Conservation (phyloP, 164 flowering plant genomes). For the Saururus chinensis region DNA sequence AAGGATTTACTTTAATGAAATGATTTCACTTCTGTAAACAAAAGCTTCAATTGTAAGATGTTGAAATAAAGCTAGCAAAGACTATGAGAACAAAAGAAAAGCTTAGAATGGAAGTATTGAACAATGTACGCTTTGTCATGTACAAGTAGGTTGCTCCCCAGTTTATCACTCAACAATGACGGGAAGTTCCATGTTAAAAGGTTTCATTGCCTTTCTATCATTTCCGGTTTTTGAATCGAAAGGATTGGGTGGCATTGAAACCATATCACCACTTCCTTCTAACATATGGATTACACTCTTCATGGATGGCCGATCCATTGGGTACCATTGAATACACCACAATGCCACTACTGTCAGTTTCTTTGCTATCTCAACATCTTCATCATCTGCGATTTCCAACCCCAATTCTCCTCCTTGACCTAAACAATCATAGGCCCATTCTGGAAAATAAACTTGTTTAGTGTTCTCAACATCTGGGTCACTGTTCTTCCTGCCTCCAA, state of each 20-base stretch:
- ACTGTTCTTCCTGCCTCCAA: not conserved
- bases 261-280: not conserved
- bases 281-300: conserved; percentile 12
- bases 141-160: not conserved
- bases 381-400: not conserved
- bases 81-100: too few relatives aligned
- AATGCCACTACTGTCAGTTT: conserved; percentile 11
- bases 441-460: not conserved
- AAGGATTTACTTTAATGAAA: too few relatives aligned
- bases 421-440: not conserved
- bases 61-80: too few relatives aligned
- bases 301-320: conserved; percentile 10
- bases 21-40: too few relatives aligned
- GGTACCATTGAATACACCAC: conserved; percentile 20
- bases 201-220: not conserved
- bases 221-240: not conserved
- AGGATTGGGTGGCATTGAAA: conserved; percentile 5
- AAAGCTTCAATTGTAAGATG: too few relatives aligned
- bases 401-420: conserved; percentile 3
- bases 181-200: not conserved
- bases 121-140: too few relatives aligned
- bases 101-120: too few relatives aligned
- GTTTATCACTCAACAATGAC: not conserved
- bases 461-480: not conserved
- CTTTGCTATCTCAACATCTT: conserved; percentile 4